Percentiles rank a stretch among this genome's conserved stretches.
Evolutionary conservation across 345 rosid species (phyloP).

Genomic region (Dimocarpus longan): DNA sequence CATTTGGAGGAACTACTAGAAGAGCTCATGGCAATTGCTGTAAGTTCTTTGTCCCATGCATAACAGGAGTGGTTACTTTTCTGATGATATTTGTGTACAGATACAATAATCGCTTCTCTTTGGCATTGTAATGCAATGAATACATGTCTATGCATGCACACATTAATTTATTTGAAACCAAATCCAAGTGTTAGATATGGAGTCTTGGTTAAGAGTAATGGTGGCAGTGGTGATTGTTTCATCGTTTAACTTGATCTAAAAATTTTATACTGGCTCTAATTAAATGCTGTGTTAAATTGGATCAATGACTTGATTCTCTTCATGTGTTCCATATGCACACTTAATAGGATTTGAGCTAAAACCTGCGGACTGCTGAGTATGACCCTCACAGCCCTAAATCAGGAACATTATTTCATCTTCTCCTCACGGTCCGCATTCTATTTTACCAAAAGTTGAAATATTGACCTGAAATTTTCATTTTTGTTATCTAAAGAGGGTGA

Average conservation of each 20-base stretch:
- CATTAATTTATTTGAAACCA: neutral
- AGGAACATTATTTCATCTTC: neutral
- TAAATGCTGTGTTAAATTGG: neutral
- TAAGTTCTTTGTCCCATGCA: conserved; percentile 47
- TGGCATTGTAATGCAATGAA: neutral
- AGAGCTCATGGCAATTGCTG: conserved; percentile 89
- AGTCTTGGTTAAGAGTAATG: neutral
- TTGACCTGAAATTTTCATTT: conserved; percentile 14
- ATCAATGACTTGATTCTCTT: neutral
- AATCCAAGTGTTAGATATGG: neutral
- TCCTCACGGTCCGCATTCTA: neutral
- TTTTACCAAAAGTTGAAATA: neutral
- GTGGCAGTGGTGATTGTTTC: neutral
- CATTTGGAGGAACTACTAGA: conserved; percentile 88
- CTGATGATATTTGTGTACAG: neutral
- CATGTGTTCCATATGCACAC: neutral
- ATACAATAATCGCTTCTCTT: neutral
- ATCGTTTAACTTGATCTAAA: neutral
- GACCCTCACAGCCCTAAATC: neutral
- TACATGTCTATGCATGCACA: neutral
- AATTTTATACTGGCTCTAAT: neutral
- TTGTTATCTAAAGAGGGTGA: conserved; percentile 55
- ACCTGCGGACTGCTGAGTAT: neutral
- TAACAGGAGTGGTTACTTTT: neutral
- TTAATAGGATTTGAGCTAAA: too few species aligned